phyloP scores from a whole-genome alignment of 2,329 filamentous ascomycete species.

The Alternaria ventricosa region DNA sequence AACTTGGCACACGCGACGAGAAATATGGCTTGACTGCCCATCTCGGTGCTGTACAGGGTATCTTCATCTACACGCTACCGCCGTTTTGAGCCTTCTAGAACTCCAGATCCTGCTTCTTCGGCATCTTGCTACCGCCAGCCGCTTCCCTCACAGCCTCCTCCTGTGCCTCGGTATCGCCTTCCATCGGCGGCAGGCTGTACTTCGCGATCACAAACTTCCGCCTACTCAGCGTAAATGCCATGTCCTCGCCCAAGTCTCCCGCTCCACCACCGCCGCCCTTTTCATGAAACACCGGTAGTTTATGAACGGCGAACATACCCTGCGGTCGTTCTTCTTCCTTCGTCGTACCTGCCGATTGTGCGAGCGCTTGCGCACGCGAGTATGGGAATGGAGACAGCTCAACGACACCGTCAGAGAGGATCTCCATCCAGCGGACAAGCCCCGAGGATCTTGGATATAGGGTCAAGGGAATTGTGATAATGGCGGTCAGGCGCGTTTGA shows the following conservation, averaged over 20 bases:
- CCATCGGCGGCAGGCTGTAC: slow-evolving; percentile 86
- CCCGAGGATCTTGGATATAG: slow-evolving; percentile 79
- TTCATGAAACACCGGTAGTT: slow-evolving; percentile 84
- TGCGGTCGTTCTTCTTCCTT: slow-evolving; percentile 78
- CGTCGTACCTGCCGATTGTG: slow-evolving; percentile 57
- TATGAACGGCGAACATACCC: slow-evolving; percentile 83
- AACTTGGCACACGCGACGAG: neutral
- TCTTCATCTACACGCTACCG: neutral
- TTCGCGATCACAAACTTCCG: slow-evolving; percentile 84
- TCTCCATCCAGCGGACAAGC: slow-evolving; percentile 83
- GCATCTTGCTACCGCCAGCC: slow-evolving; percentile 59
- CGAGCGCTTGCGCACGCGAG: slow-evolving; percentile 58
- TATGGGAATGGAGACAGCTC: slow-evolving; percentile 80
- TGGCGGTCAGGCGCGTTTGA: slow-evolving; percentile 68
- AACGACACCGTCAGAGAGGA: slow-evolving; percentile 82
- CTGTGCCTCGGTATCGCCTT: slow-evolving; percentile 72
- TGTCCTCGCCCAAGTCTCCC: slow-evolving; percentile 74
- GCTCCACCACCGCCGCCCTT: slow-evolving; percentile 78
- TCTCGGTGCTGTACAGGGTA: slow-evolving; percentile 9
- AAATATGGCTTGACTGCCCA: neutral
- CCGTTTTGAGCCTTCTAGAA: slow-evolving; percentile 56
- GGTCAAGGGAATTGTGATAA: slow-evolving; percentile 79
- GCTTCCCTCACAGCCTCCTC: slow-evolving; percentile 50
- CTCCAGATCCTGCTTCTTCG: slow-evolving; percentile 66
- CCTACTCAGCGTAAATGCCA: slow-evolving; percentile 88